Evolutionary conservation across 768 basidiomycete species (phyloP), one percentile per base, ranked within the genome.

Genomic region (Boletellus emodensis): DNA sequence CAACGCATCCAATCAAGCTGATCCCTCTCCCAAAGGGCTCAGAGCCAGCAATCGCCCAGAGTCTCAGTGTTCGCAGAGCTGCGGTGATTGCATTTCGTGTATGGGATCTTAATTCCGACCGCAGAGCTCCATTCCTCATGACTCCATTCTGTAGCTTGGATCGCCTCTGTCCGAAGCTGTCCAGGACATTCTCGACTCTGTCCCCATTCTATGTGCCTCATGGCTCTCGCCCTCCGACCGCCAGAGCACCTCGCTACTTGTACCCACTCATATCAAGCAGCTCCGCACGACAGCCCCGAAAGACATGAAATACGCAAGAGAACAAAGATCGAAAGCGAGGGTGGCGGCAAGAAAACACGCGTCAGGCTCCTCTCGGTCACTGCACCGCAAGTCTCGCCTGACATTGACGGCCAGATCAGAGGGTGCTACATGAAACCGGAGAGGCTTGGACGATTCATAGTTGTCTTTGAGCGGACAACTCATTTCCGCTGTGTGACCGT

Each of bases 251-350:
- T 44, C 48, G 40, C 48, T 66, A 15, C 71, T 84, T 22, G 68
- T 87, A 37, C 82, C 85, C 3, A 90, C 90, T 0, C 85, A 90
- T 61, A 75, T 92, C 56, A 94, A 93, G 61, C 89, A 91, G 56
- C 63, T 92, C 18, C 77, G 78, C 15, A 94, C 92, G 3, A 81
- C 83, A 26, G 81, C 83, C 4, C 91, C 91, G 2, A 83, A 80
- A 59, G 87, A 93, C 59, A 87, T 90, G 79, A 87, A 78, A 61
- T 75, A 70, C 30, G 82, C 83, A 30, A 90, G 85, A 61, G 76
- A 81, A 49, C 61, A 70, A 45, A 76, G 89, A 49, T 62, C 66
- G 34, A 70, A 72, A 59, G 81, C 75, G 17, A 81, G 74, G 53
- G 66, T 68, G 12, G 73, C 70, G 33, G 79, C 81, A 2, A 86